Evolutionary conservation across 2,329 filamentous ascomycete genomes (phyloP).

Genomic region (Hypomyces perniciosus): DNA sequence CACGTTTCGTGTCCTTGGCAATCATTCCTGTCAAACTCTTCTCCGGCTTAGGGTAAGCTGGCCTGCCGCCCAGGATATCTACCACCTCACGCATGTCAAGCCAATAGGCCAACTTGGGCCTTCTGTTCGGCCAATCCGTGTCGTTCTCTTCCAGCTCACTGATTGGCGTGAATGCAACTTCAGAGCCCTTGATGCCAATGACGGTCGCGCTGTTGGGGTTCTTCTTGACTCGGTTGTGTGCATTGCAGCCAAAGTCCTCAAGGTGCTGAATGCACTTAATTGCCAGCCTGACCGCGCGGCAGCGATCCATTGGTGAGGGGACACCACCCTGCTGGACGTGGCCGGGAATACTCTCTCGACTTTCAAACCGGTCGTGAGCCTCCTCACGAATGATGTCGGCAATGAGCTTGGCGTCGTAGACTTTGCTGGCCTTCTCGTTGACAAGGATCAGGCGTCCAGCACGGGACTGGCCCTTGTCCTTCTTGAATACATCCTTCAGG

Average conservation of each 20-base stretch:
- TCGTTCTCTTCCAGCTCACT: constrained; percentile 72
- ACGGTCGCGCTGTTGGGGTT: constrained; percentile 72
- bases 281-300: constrained; percentile 82
- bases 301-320: constrained; percentile 92
- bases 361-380: constrained; percentile 85
- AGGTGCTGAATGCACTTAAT: constrained; percentile 93
- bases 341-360: constrained; percentile 82
- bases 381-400: constrained; percentile 95
- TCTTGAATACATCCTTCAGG: constrained; percentile 75
- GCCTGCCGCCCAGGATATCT: constrained; percentile 74
- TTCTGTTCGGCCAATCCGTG: constrained; percentile 88
- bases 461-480: constrained; percentile 80
- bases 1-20: constrained; percentile 58
- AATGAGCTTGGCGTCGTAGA: constrained; percentile 89
- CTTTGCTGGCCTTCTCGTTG: constrained; percentile 87
- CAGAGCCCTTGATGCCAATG: constrained; percentile 87
- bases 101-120: constrained; percentile 85
- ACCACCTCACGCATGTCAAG: constrained; percentile 71
- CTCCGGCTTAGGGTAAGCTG: constrained; percentile 46
- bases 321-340: constrained; percentile 93
- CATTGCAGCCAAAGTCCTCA: constrained; percentile 65
- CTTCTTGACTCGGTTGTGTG: constrained; percentile 60
- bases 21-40: constrained; percentile 42
- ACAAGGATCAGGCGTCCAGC: constrained; percentile 93
- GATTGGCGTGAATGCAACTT: constrained; percentile 83